phyloP scores from a whole-genome alignment of 192 early-diverging fungal genomes.

The Mortierella alpina region DNA sequence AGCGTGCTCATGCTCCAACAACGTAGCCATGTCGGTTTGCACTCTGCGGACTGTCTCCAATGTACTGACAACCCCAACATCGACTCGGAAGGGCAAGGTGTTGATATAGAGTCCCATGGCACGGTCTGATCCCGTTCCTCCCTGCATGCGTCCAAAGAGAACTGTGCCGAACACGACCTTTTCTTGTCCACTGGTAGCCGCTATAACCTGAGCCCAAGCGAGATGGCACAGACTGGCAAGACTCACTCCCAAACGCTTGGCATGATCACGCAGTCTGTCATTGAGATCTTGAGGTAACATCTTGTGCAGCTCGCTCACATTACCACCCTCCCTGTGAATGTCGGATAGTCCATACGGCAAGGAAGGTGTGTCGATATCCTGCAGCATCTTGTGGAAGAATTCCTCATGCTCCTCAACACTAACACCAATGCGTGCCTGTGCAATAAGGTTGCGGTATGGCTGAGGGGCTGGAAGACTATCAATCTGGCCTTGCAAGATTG shows the following conservation, averaged over 20 bases:
- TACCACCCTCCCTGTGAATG: background rate
- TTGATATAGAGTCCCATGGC: conserved; percentile 1
- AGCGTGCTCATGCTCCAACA: background rate
- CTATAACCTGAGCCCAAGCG: background rate
- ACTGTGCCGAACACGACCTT: no score
- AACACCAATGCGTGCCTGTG: no score
- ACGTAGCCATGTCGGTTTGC: background rate
- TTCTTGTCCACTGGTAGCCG: no score
- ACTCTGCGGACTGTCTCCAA: background rate
- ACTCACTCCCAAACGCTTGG: background rate
- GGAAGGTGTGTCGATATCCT: no score
- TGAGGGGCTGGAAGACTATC: no score
- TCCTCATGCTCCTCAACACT: no score
- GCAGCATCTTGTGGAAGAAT: no score
- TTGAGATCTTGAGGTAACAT: background rate
- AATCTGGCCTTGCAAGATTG: no score
- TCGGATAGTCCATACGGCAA: no score
- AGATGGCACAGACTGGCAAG: conserved; percentile 3
- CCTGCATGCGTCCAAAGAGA: background rate
- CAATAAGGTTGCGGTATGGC: no score
- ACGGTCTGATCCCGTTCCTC: background rate
- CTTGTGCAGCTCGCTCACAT: background rate
- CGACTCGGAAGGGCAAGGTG: conserved; percentile 1
- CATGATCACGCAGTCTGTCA: background rate
- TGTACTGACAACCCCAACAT: background rate